Percentiles rank a stretch among this genome's conserved stretches.
These are phyloP conservation scores for Pichia occidentalis DNA, from an alignment of 805 yeast species.

Conservation along the genomic window DNA sequence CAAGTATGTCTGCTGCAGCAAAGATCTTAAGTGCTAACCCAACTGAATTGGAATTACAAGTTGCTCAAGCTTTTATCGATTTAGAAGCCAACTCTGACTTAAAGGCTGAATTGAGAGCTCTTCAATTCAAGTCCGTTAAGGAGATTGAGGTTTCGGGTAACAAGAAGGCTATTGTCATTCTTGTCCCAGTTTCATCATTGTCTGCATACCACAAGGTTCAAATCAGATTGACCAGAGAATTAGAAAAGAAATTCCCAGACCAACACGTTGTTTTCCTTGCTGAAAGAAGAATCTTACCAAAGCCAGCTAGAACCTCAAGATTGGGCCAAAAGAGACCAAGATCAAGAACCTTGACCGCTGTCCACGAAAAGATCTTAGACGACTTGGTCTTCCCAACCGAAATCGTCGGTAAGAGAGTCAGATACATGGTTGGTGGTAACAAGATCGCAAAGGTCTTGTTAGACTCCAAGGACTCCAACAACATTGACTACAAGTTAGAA, in stretches of 20 bases:
- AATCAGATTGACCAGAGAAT: conserved; percentile 96
- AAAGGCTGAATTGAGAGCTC: conserved; percentile 96
- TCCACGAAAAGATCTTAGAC: conserved; percentile 97
- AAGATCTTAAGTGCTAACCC: conserved; percentile 94
- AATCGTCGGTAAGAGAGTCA: conserved; percentile 97
- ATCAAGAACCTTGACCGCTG: conserved; percentile 98
- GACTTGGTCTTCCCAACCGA: conserved; percentile 99
- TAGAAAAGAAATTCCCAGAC: conserved; percentile 99
- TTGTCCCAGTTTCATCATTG: conserved; percentile 95
- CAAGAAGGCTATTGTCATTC: conserved; percentile 96
- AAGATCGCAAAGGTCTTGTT: conserved; percentile 96
- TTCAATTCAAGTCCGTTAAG: conserved; percentile 97
- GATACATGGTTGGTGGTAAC: conserved; percentile 98
- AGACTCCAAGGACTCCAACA: conserved; percentile 95
- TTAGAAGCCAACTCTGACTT: conserved; percentile 91
- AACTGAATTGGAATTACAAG: conserved; percentile 98
- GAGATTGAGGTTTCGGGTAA: conserved; percentile 98
- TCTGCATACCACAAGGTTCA: conserved; percentile 94
- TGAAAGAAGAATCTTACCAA: conserved; percentile 99
- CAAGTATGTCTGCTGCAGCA: conserved; percentile 89
- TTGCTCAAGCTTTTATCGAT: conserved; percentile 97
- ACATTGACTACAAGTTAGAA: conserved; percentile 97
- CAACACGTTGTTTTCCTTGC: conserved; percentile 98
- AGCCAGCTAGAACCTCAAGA: conserved; percentile 94
- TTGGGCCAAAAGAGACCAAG: conserved; percentile 98